Evolutionary conservation across 2,329 filamentous ascomycete genomes (phyloP), one percentile per base, ranked within the genome.

Genomic region (Phoma sp.): DNA sequence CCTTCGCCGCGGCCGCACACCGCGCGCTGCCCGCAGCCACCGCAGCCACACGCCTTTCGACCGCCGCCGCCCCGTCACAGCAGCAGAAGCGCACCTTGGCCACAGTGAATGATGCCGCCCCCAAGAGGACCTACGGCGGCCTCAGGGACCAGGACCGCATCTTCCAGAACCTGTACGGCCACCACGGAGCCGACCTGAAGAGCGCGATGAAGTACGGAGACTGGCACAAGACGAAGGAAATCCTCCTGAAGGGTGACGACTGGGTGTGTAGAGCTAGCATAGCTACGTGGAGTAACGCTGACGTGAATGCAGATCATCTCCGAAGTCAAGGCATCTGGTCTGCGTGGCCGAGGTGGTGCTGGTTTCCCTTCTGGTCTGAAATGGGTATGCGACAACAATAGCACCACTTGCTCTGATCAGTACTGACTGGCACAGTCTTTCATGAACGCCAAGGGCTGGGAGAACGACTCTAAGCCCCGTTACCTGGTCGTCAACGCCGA

Each of bases 371-470:
- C 94, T 35, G 95, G 95, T 61, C 82, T 99, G 83, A 99, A 99
- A 93, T 99, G 95, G 91, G 92, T 96, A 87, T 68, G 68, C 52
- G 46, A 21, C 17, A 25, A 38, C 35, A 46, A n/a, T 52, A 32
- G 37, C 38, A n/a, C 43, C 43, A 40, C 15, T 15, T 31, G n/a
- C 32, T 33, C 24, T 19, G 19, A 17, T 32, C 15, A 13, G 21
- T 58, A 54, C 65, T 70, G 55, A 70, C 71, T 45, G 62, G 56
- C 61, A 37, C 72, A 96, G 92, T 97, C 93, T 44, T 99, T 99
- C 80, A 99, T 99, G 95, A 99, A 99, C 84, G 93, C 94, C 84
- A 97, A 97, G 81, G 95, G 92, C 71, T 99, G 95, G 95, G 94
- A 99, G 72, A 96, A 99, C 81, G 95, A 98, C 77, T 89, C 79